Conservation (phyloP, 129 eudicot species). For the Gnaphalium uliginosum region DNA sequence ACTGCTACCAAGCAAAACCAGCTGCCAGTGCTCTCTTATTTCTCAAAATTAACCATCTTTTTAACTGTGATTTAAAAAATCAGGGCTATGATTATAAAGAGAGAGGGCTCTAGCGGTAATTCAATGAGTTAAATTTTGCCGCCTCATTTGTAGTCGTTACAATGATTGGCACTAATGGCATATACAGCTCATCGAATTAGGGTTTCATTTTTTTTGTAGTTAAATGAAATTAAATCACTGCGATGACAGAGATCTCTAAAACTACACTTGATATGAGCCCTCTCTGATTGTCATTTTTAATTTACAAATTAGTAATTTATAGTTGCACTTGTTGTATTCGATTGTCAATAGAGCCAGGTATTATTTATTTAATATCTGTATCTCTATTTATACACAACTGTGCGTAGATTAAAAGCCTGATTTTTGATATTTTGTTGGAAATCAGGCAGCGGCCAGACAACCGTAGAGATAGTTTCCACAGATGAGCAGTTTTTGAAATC, state of each 20-base stretch:
- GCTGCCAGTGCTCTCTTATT: too few species aligned
- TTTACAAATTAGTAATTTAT: background rate
- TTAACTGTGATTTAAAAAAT: background rate
- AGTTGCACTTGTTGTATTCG: conserved; percentile 24
- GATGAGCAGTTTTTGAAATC: conserved; percentile 35
- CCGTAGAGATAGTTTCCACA: conserved; percentile 44
- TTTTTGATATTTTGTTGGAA: background rate
- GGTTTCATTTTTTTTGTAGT: background rate
- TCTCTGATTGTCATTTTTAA: background rate
- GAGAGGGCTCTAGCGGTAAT: conserved; percentile 41
- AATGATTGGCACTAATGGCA: conserved; percentile 34
- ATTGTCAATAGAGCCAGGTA: conserved; percentile 5
- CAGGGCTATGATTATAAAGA: conserved; percentile 43
- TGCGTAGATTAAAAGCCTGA: conserved; percentile 30
- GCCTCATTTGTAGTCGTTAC: conserved; percentile 26
- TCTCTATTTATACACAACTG: conserved; percentile 23
- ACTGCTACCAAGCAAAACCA: background rate
- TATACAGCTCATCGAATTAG: conserved; percentile 8
- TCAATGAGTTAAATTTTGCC: conserved; percentile 9
- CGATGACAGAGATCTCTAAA: conserved; percentile 47
- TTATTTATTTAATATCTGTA: background rate
- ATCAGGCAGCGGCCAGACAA: conserved; percentile 41
- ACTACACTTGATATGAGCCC: conserved; percentile 46
- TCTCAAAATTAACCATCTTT: background rate
- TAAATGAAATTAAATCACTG: background rate